These are phyloP conservation scores for Fraxinus dipetala DNA, from an alignment of 305 asterid genomes.

Conservation along the genomic window DNA sequence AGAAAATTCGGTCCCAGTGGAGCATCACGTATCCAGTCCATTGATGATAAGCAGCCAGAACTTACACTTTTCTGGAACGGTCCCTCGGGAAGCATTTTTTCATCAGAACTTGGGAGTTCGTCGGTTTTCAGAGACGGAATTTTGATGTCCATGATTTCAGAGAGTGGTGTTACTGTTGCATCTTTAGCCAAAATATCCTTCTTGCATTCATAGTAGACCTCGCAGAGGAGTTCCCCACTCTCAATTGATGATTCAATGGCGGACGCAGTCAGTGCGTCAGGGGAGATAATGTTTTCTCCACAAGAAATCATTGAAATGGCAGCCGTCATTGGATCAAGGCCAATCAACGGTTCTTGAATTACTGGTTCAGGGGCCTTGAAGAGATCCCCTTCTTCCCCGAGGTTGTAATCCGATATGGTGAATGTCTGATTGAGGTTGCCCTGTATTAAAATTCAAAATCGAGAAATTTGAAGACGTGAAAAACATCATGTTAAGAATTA, in stretches of 20 bases:
- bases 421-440: constrained; percentile 40
- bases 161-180: constrained; percentile 56
- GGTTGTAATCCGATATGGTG: constrained; percentile 60
- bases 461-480: constrained; percentile 1
- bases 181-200: constrained; percentile 86
- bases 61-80: constrained; percentile 69
- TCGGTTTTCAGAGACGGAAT: constrained; percentile 38
- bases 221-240: constrained; percentile 71
- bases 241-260: constrained; percentile 72
- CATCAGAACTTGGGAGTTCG: constrained; percentile 34
- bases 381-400: constrained; percentile 85
- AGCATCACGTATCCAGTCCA: constrained; percentile 53
- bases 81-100: constrained; percentile 35
- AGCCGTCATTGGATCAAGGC: constrained; percentile 78
- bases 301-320: constrained; percentile 88
- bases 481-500: neutral
- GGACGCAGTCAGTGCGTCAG: constrained; percentile 64
- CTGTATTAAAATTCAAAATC: constrained; percentile 33
- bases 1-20: constrained; percentile 64
- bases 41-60: constrained; percentile 55
- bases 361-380: constrained; percentile 82
- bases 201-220: constrained; percentile 83
- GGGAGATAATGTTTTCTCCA: constrained; percentile 61
- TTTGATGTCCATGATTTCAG: constrained; percentile 53
- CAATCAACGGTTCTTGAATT: constrained; percentile 57